phyloP scores from a whole-genome alignment of 305 asterid genomes.

The Petunia hybrid region DNA sequence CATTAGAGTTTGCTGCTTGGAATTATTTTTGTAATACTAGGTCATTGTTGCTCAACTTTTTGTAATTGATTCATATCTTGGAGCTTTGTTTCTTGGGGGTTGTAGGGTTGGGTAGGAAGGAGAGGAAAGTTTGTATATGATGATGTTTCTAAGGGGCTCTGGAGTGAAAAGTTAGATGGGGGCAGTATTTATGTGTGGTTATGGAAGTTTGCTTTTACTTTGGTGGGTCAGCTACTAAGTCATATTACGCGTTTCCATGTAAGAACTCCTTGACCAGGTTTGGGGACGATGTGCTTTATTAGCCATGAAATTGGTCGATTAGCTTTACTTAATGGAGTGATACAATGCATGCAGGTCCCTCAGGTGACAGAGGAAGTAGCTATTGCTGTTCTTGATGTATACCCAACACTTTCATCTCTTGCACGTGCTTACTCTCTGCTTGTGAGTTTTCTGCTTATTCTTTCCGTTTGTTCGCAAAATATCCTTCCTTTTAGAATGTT shows the following conservation, averaged over 20 bases:
- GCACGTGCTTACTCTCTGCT: slow-evolving; percentile 79
- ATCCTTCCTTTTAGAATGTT: slow-evolving; percentile 1
- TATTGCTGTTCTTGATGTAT: slow-evolving; percentile 80
- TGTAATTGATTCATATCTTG: background rate
- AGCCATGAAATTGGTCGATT: background rate
- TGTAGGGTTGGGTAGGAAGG: background rate
- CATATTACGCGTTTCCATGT: background rate
- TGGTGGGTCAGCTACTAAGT: background rate
- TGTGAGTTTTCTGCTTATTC: slow-evolving; percentile 55
- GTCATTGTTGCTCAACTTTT: background rate
- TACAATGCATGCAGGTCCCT: slow-evolving; percentile 71
- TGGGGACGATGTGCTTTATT: background rate
- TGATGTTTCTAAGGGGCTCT: background rate
- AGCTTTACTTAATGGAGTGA: slow-evolving; percentile 13
- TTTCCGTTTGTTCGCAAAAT: background rate
- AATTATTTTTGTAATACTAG: slow-evolving; percentile 1
- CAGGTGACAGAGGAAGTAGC: slow-evolving; percentile 94
- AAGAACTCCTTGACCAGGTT: slow-evolving; percentile 3
- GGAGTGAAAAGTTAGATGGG: background rate
- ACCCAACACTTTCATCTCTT: slow-evolving; percentile 85
- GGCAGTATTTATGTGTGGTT: background rate
- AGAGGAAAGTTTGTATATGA: background rate
- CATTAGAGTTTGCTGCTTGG: slow-evolving; percentile 18
- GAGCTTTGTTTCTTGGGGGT: background rate
- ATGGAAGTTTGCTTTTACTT: background rate